These are phyloP conservation scores for Yamadazyma taylorii DNA, from an alignment of 1,139 yeast genomes.

Conservation along the genomic window DNA sequence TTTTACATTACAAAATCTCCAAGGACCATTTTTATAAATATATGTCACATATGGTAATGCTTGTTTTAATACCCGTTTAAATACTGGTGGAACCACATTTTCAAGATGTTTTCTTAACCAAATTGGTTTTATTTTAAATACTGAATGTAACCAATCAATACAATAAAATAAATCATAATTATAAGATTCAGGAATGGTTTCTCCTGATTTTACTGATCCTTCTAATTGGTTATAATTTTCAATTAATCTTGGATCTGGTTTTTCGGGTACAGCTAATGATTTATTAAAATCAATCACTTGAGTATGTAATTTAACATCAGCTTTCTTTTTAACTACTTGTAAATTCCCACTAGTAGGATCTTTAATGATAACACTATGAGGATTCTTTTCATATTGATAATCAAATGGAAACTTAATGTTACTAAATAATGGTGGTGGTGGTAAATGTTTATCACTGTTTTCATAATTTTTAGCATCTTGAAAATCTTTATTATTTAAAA, in stretches of 20 bases:
- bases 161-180: constrained; percentile 43
- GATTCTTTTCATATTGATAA: constrained; percentile 47
- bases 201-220: constrained; percentile 1
- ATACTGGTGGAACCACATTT: constrained; percentile 53
- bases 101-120: constrained; percentile 83
- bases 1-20: constrained; percentile 85
- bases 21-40: constrained; percentile 86
- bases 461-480: constrained; percentile 25
- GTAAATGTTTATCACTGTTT: constrained; percentile 59
- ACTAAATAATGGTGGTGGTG: constrained; percentile 88
- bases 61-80: constrained; percentile 57
- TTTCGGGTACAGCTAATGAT: constrained; percentile 28
- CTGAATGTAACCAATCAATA: constrained; percentile 48
- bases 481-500: constrained; percentile 35
- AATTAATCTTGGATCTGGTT: constrained; percentile 38
- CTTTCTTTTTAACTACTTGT: constrained; percentile 38
- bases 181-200: constrained; percentile 26
- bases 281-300: constrained; percentile 36
- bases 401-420: constrained; percentile 73
- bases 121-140: constrained; percentile 74
- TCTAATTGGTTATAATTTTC: constrained; percentile 32
- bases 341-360: constrained; percentile 65
- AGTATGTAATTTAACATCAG: constrained; percentile 48
- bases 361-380: constrained; percentile 55
- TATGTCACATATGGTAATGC: constrained; percentile 85